Percentiles rank a stretch among this genome's conserved stretches.
These are phyloP conservation scores for Colletotrichum tanaceti DNA, from an alignment of 2,329 filamentous ascomycete species.

Conservation along the genomic window DNA sequence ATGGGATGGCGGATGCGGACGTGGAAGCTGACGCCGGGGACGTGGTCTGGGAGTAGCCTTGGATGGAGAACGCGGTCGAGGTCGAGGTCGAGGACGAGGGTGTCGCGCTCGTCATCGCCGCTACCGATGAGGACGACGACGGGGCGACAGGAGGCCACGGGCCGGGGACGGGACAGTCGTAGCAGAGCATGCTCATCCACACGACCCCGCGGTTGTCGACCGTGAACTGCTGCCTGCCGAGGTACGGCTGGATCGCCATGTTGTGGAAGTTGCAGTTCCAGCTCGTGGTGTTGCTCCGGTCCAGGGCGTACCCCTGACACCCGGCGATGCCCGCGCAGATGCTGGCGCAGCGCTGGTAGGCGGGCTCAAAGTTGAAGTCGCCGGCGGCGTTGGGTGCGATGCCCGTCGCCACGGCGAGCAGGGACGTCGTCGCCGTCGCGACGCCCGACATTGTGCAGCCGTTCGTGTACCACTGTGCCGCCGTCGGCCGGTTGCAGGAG, in stretches of 20 bases:
- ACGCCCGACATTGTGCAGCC: conserved; percentile 27
- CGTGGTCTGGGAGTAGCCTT: conserved; percentile 4
- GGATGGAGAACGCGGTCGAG: background rate
- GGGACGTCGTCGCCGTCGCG: conserved; percentile 2
- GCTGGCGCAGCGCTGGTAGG: conserved; percentile 23
- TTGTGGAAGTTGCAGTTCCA: conserved; percentile 28
- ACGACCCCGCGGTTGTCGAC: conserved; percentile 12
- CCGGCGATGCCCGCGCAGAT: conserved; percentile 12
- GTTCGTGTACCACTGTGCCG: conserved; percentile 25
- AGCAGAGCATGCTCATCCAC: conserved; percentile 29
- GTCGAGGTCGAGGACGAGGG: conserved; percentile 1
- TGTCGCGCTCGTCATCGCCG: background rate
- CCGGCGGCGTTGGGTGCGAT: conserved; percentile 13
- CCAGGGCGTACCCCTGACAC: conserved; percentile 30
- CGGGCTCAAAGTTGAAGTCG: conserved; percentile 28
- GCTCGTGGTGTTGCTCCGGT: conserved; percentile 9
- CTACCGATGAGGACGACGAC: background rate
- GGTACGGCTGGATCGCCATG: conserved; percentile 1
- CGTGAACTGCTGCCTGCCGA: conserved; percentile 1
- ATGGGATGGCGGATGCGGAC: background rate
- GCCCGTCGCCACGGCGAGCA: conserved; percentile 25
- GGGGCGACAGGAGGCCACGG: background rate
- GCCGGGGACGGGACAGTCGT: conserved; percentile 21
- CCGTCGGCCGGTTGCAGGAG: conserved; percentile 10
- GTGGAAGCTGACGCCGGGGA: conserved; percentile 1